Evolutionary conservation across 192 early-diverging fungal genomes (phyloP).

Genomic region (Diversispora eburnea): DNA sequence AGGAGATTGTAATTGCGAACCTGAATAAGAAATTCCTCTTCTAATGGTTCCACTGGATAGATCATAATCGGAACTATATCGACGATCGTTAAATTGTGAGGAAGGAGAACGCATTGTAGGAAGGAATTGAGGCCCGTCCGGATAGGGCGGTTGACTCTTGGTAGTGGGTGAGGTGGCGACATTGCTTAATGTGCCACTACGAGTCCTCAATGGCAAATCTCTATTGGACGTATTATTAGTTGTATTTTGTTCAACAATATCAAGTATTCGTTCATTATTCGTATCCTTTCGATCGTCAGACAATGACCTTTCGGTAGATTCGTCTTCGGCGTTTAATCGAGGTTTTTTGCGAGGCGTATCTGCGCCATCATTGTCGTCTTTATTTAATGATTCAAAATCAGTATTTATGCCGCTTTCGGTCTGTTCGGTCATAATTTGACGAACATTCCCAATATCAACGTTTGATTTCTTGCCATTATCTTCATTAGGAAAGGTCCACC

Average conservation of each 20-base stretch:
- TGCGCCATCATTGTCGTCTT: not conserved
- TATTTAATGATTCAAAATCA: not conserved
- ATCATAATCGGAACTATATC: constrained; percentile 19
- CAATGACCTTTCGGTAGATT: not conserved
- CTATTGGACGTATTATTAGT: not conserved
- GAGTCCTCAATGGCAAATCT: not conserved
- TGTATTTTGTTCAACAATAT: no score
- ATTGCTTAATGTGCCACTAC: not conserved
- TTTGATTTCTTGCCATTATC: not conserved
- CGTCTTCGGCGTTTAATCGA: not conserved
- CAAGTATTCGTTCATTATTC: not conserved
- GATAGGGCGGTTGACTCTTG: not conserved
- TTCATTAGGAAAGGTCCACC: constrained; percentile 11
- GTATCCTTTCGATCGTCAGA: not conserved
- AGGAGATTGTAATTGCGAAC: not conserved
- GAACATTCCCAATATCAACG: not conserved
- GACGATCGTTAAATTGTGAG: constrained; percentile 12
- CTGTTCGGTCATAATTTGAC: not conserved
- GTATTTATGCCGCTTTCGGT: not conserved
- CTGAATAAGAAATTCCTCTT: constrained; percentile 1
- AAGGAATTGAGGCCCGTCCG: not conserved
- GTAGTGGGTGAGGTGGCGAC: not conserved
- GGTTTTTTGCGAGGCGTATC: not conserved
- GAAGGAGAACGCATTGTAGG: constrained; percentile 3
- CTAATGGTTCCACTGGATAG: not conserved